Evolutionary conservation across 2,329 filamentous ascomycete species (phyloP), one percentile per base, ranked within the genome.

Genomic region (Amphichorda felina): DNA sequence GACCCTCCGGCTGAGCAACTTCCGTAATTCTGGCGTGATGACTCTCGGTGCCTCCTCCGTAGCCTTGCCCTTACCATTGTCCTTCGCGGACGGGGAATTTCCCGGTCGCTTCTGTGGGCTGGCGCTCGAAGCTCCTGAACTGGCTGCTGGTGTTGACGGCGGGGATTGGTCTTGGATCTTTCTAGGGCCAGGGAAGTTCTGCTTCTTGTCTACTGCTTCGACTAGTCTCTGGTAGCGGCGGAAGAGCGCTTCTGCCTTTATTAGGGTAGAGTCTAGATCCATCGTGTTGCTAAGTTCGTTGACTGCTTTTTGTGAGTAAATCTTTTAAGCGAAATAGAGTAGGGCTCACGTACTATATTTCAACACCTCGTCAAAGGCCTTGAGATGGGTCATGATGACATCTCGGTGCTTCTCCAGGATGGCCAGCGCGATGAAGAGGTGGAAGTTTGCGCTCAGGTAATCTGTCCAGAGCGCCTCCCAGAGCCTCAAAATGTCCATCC

Each of bases 401-500:
- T 89, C 82, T n/a, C 89, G 68, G 50, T 96, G 91, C 60, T 93
- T 94, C 57, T 98, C 91, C 17, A 98, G 59, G 27, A 98, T 94
- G 0, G 91, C 89, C 29, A 98, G 61, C 0, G 93, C 91, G 41
- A 98, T 70, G 53, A 98, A 98, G 11, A 98, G 66, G 53, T 96
- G 91, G 60, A 96, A 98, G 52, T 84, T 87, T 47, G 83, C 83
- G 50, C 75, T 88, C 41, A 86, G 60, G 47, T 81, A 91, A 54
- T 98, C 91, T 2, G 91, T 96, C 91, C 93, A 98, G 3, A 96
- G 63, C 0, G 74, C 70, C 57, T 98, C 91, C 91, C 91, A 98
- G 4, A 98, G 64, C 14, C 83, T 74, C 24, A 96, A 63, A 9
- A 94, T 76, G 50, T 96, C 87, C 33, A 71, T 56, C 85, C 89